A percentile compares a stretch with the other conserved stretches of the same genome.
Conservation (phyloP, 1,284 basidiomycete species). For the Entoloma clypeatum region DNA sequence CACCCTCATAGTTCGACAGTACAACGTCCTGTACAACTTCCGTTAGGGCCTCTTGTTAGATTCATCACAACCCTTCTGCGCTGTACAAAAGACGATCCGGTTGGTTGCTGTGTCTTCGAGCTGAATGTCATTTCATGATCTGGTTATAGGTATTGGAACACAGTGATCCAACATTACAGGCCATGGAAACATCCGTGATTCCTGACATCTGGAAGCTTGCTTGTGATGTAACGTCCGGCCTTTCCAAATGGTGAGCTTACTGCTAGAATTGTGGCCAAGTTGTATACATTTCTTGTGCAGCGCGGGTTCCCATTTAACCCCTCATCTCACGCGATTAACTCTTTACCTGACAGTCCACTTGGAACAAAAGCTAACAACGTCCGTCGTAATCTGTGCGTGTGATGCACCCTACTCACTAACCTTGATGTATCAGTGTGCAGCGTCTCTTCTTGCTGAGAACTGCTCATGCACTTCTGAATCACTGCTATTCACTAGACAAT, state of each 20-base stretch:
- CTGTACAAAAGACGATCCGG: conserved; percentile 54
- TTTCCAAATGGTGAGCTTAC: conserved; percentile 47
- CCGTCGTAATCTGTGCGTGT: conserved; percentile 24
- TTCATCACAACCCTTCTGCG: conserved; percentile 53
- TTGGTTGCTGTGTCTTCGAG: conserved; percentile 13
- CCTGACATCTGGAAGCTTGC: conserved; percentile 53
- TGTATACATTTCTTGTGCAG: conserved; percentile 34
- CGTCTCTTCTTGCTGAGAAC: conserved; percentile 43
- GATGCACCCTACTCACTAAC: conserved; percentile 1
- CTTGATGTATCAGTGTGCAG: conserved; percentile 34
- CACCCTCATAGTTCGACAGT: conserved; percentile 46
- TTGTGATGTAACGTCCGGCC: conserved; percentile 45
- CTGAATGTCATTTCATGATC: conserved; percentile 11
- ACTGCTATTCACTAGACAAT: conserved; percentile 47
- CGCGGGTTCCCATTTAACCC: conserved; percentile 45
- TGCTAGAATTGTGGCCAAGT: conserved; percentile 2
- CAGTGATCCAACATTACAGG: conserved; percentile 45
- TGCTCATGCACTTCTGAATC: conserved; percentile 39
- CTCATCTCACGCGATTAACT: conserved; percentile 47
- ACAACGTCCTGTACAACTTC: conserved; percentile 68
- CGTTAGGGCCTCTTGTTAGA: conserved; percentile 58
- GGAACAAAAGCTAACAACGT: conserved; percentile 53
- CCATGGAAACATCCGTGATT: conserved; percentile 51
- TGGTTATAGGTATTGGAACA: conserved; percentile 41
- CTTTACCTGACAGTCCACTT: conserved; percentile 54